Evolutionary conservation across 1,284 basidiomycete genomes (phyloP).

Genomic region (Cutaneotrichosporon sp.): DNA sequence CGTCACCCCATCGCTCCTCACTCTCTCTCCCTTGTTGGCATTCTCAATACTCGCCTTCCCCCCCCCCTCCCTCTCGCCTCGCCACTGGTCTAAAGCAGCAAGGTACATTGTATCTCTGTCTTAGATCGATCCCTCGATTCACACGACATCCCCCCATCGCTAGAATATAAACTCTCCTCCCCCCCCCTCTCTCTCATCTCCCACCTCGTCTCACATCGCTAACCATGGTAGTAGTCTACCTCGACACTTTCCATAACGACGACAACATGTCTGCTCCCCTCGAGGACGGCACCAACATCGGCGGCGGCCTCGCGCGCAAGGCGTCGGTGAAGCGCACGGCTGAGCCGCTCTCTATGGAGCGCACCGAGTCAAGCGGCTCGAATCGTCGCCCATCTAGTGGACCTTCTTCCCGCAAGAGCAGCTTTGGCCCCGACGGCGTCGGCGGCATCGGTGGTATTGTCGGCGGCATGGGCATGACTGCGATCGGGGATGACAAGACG

Average conservation of each 20-base stretch:
- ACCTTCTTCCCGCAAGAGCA: not conserved
- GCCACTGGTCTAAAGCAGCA: too few species aligned
- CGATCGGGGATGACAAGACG: slow-evolving; percentile 6
- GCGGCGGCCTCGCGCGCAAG: slow-evolving; percentile 38
- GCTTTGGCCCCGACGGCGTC: not conserved
- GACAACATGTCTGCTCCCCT: slow-evolving; percentile 30
- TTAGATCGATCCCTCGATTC: too few species aligned
- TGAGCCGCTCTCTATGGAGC: slow-evolving; percentile 16
- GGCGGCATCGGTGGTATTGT: not conserved
- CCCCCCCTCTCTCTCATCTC: not conserved
- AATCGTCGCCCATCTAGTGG: not conserved
- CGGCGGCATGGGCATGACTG: slow-evolving; percentile 9
- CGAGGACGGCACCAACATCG: slow-evolving; percentile 50
- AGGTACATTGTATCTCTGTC: too few species aligned
- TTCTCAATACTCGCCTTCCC: too few species aligned
- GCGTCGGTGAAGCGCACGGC: slow-evolving; percentile 24
- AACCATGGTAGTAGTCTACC: slow-evolving; percentile 2
- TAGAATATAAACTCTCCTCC: too few species aligned
- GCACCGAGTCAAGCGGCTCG: slow-evolving; percentile 1
- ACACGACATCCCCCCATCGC: too few species aligned
- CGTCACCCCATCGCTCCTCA: too few species aligned
- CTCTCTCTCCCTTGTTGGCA: too few species aligned
- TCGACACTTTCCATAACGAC: slow-evolving; percentile 4
- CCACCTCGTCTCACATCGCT: not conserved
- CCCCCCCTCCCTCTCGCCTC: too few species aligned